Evolutionary conservation across 371 early-diverging fungal genomes (phyloP), one percentile per base, ranked within the genome.

Genomic region (Mucor lusitanicus): DNA sequence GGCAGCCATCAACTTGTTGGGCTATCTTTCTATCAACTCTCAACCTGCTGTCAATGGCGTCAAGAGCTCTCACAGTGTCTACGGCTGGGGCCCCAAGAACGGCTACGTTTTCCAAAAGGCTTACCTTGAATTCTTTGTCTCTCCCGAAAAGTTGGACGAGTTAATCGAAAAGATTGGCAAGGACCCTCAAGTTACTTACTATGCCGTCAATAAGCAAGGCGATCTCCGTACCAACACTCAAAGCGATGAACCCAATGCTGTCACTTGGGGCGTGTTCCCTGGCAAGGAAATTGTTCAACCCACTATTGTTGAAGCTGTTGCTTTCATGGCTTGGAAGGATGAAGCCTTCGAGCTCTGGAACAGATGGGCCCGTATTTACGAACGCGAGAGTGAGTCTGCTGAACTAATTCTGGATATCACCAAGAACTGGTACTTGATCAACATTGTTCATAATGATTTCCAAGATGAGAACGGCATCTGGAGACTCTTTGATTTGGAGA

Each of bases 221-320:
- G 92, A 95, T 69, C 83, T 97, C 67, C 79, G 81, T 54, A 95
- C 96, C 40, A 97, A 97, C 81, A 91, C 91, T 54, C 82, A 88
- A 54, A 84, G 77, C 55, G 95, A 94, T 71, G 89, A 89, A 7
- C 95, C 97, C 21, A 99, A 96, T 69, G 99, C 99, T 12, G 96
- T 99, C 25, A 97, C 99, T 13, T 99, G 99, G 99, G 99, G 99
- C 64, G 97, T 97, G 1, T 98, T 99, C 89, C 97, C 97, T 11
- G 97, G 97, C 63, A 96, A 96, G 79, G 98, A 99, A 78, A 94
- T 99, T 69, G 84, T 97, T 39, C 99, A 99, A 76, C 98, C 98
- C 9, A 99, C 99, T 19, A 88, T 99, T 70, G 97, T 97, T 23
- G 99, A 99, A 72, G 83, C 91, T 2, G 88, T 87, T 61, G 91